Base-by-base conservation (phyloP, 2,329 filamentous ascomycete species). In the Clarireedia sp. region DNA sequence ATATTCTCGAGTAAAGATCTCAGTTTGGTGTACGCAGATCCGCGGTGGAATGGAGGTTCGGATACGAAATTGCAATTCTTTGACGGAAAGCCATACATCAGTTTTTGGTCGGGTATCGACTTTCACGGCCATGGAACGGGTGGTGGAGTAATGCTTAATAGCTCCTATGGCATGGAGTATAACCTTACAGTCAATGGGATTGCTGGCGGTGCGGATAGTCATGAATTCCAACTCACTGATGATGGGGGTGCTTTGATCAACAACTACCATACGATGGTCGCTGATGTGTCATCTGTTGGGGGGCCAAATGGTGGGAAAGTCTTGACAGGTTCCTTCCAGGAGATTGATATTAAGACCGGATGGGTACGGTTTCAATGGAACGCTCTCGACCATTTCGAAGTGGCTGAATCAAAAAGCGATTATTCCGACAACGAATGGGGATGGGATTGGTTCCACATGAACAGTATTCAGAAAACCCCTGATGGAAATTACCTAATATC, bases 331-430 rank as follows among this genome's bases (percentile, higher is more conserved):
- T 52, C 50, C n/a, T 73, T 76, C 57, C 73, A 77, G 60, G 77
- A 80, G 65, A 69, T 80, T 33, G 73, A 80, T 59, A 70, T 80
- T n/a, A 72, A 72, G 9, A 78, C 74, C 2, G 73, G 75, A 19
- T 66, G 71, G 44, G 66, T 79, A 37, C 47, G 79, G 5, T 80
- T 79, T 57, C 72, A 78, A 58, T 81, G 78, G 75, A 69, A 71
- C n/a, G 71, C 70, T 33, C 60, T 72, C 50, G 71, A 74, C 56
- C 72, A 75, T 40, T 55, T 61, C 44, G 33, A 33, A 17, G 52
- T 62, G 44, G 57, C 24, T 37, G 60, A 63, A 46, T 54, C 56
- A 7, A 63, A 50, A 52, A 60, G 49, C 9, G 38, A 26, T 10
- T 56, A 54, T 14, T 46, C 33, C 26, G 37, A 59, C 37, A 58